Conservation (phyloP, 371 early-diverging fungal genomes). For the Dichotomocladium elegans region DNA sequence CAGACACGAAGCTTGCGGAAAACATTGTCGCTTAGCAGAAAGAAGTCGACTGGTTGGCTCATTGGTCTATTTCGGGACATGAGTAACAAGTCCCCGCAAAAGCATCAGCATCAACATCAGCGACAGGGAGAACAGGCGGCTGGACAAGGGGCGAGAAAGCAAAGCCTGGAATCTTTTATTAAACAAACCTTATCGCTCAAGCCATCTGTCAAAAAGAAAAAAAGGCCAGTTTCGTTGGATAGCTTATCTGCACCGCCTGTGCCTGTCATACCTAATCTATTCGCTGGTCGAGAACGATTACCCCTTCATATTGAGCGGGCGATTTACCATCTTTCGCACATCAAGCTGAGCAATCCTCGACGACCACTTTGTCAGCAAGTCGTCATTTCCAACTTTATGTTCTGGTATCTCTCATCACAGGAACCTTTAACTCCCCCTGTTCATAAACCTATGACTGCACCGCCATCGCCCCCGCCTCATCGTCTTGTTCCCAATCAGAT, state of each 20-base stretch:
- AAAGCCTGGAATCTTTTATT: constrained; percentile 23
- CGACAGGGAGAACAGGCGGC: background rate
- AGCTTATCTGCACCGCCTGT: background rate
- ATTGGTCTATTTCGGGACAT: background rate
- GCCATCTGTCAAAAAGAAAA: constrained; percentile 5
- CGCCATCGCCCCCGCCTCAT: too few species aligned
- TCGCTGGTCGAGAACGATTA: constrained; percentile 17
- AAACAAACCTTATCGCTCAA: constrained; percentile 21
- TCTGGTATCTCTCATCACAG: constrained; percentile 62
- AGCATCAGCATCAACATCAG: background rate
- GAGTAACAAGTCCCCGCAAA: background rate
- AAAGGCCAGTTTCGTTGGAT: background rate
- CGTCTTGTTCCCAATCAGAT: too few species aligned
- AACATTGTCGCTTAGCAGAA: background rate
- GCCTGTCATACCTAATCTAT: background rate
- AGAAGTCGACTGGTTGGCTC: constrained; percentile 1
- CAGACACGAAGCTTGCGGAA: constrained; percentile 2
- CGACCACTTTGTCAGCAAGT: constrained; percentile 75
- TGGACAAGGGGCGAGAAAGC: too few species aligned
- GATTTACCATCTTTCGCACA: constrained; percentile 68
- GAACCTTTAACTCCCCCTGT: too few species aligned
- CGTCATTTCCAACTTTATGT: constrained; percentile 75
- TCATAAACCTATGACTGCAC: too few species aligned
- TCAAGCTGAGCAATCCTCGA: constrained; percentile 66
- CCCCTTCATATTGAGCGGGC: constrained; percentile 65